Evolutionary conservation across 768 basidiomycete species (phyloP), one percentile per base, ranked within the genome.

Genomic region (Tylopilus plumbeoviolaceoides): DNA sequence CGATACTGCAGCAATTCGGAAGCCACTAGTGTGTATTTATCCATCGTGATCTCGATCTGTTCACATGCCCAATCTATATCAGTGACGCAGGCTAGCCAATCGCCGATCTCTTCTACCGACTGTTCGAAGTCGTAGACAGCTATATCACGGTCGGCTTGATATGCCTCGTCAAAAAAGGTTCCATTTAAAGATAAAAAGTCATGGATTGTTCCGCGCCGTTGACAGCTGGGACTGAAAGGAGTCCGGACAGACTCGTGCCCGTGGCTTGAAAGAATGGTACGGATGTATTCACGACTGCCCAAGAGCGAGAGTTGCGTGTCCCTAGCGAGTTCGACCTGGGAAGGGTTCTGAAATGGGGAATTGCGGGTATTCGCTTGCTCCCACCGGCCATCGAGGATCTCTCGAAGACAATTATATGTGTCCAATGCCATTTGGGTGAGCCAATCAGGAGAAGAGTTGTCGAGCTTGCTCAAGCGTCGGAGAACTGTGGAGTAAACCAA

Each of bases 101-200:
- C 41, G 20, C 70, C 67, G 4, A 78, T 55, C 11, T 31, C 49
- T n/a, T 65, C 56, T 39, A 76, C 63, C 7, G 62, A 52, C 14
- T 42, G 47, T 54, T 78, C 74, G 9, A 78, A 64, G 44, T 77
- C 77, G 17, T 58, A 67, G 0, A 77, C 59, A 1, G 65, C 57
- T 4, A 59, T 3, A 46, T 30, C 36, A 20, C 59, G 53, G 7
- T 66, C 60, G 2, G 17, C 39, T 23, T 7, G 0, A 44, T 53
- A 46, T 15, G 49, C 54, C 1, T 47, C 38, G 1, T 38, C 14
- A 11, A 66, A 52, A 44, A 58, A 57, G 4, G 30, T 8, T 7
- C 55, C 45, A 18, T 54, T 21, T 2, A 40, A 47, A 18, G 58
- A 65, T 36, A 65, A 18, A 15, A 65, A 60, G 10, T 61, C 28